Evolutionary conservation across 208 protist genomes (phyloP).

Genomic region (Naegleria fowleri): DNA sequence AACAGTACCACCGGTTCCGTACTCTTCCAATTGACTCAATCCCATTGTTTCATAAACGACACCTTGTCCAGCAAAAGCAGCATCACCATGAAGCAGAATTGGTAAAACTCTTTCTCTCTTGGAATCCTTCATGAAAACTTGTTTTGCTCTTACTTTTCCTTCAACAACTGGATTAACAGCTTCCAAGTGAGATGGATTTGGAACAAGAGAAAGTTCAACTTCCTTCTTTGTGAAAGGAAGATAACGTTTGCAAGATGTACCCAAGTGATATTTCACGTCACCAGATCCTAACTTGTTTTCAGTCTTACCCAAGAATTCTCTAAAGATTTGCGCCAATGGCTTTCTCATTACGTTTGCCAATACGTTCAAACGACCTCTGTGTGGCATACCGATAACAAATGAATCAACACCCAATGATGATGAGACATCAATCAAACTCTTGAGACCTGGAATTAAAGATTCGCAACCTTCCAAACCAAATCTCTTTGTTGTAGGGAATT

Average conservation of each 20-base stretch:
- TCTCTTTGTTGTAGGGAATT: slow-evolving; percentile 88
- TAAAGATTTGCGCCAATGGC: slow-evolving; percentile 79
- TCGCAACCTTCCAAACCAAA: slow-evolving; percentile 94
- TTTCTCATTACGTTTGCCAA: slow-evolving; percentile 93
- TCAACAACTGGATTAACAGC: slow-evolving; percentile 96
- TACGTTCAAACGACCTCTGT: slow-evolving; percentile 93
- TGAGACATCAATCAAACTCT: slow-evolving; percentile 74
- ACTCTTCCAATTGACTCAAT: slow-evolving; percentile 79
- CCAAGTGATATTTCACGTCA: slow-evolving; percentile 98
- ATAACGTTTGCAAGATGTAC: slow-evolving; percentile 63
- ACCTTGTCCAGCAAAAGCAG: slow-evolving; percentile 93
- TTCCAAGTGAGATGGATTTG: slow-evolving; percentile 98
- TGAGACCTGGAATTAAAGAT: slow-evolving; percentile 86
- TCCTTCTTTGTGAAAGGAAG: slow-evolving; percentile 61
- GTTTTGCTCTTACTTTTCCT: slow-evolving; percentile 90
- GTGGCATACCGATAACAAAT: slow-evolving; percentile 96
- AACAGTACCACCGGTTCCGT: slow-evolving; percentile 90
- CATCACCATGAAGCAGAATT: slow-evolving; percentile 96
- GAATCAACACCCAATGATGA: slow-evolving; percentile 73
- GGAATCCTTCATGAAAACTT: slow-evolving; percentile 62
- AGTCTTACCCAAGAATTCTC: slow-evolving; percentile 76
- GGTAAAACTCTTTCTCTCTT: slow-evolving; percentile 62
- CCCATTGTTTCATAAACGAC: slow-evolving; percentile 93
- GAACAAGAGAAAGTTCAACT: slow-evolving; percentile 88
- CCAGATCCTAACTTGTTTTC: slow-evolving; percentile 65